Evolutionary conservation across 768 basidiomycete species (phyloP).

Genomic region (Agrocybe pediades): DNA sequence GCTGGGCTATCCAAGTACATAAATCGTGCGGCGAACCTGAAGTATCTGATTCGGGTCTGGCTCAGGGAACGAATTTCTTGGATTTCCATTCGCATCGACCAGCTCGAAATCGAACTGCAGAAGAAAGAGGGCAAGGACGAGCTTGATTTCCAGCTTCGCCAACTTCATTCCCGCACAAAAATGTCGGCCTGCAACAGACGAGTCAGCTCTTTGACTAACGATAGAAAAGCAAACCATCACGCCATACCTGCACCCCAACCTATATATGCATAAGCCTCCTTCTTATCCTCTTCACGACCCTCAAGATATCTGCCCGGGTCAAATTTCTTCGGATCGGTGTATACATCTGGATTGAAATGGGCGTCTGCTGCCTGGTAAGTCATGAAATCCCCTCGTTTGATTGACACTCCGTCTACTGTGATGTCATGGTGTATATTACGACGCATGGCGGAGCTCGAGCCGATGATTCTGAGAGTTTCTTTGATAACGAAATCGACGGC

Average conservation of each 20-base stretch:
- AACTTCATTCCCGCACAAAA: slow-evolving; percentile 14
- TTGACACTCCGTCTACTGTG: slow-evolving; percentile 22
- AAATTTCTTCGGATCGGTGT: slow-evolving; percentile 33
- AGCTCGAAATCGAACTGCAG: neutral
- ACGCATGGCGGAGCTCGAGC: slow-evolving; percentile 30
- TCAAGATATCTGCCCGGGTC: slow-evolving; percentile 34
- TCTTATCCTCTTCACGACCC: slow-evolving; percentile 29
- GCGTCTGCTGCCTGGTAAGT: slow-evolving; percentile 33
- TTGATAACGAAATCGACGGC: slow-evolving; percentile 36
- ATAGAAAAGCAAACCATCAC: neutral
- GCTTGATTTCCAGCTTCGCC: slow-evolving; percentile 16
- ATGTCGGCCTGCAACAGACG: neutral
- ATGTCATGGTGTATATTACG: slow-evolving; percentile 35
- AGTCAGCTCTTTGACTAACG: neutral
- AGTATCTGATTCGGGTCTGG: neutral
- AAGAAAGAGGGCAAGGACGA: slow-evolving; percentile 9
- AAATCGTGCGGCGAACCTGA: neutral
- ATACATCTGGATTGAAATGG: slow-evolving; percentile 36
- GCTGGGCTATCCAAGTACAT: neutral
- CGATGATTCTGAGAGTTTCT: slow-evolving; percentile 37
- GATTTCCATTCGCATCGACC: neutral
- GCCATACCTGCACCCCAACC: slow-evolving; percentile 20
- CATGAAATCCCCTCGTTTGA: slow-evolving; percentile 36
- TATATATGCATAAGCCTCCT: slow-evolving; percentile 14
- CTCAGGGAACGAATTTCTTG: neutral